Percentiles rank a stretch among this genome's conserved stretches.
Evolutionary conservation across 257 asterid genomes (phyloP).

Genomic region (Solanum corneliomulleri): DNA sequence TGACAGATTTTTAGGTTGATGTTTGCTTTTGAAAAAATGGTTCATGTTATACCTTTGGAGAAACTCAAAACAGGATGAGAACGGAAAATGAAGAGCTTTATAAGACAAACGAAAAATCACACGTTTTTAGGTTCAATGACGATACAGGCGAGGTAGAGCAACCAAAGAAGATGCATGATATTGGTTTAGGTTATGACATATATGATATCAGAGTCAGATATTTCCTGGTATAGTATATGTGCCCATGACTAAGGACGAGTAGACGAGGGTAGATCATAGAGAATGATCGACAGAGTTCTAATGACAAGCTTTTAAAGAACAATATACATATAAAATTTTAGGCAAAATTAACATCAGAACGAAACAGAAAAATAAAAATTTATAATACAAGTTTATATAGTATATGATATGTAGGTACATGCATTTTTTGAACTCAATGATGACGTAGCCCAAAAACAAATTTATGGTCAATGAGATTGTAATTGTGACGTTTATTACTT

Average conservation of each 20-base stretch:
- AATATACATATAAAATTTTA: background rate
- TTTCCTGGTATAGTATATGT: background rate
- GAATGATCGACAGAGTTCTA: background rate
- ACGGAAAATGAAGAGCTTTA: background rate
- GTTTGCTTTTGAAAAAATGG: background rate
- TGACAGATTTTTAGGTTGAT: background rate
- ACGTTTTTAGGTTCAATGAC: background rate
- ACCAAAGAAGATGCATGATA: background rate
- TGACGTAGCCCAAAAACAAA: background rate
- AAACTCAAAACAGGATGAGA: background rate
- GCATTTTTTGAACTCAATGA: background rate
- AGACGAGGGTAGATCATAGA: too few species aligned
- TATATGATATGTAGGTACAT: background rate
- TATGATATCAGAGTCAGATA: background rate
- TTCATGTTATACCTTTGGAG: background rate
- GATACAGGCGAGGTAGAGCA: background rate
- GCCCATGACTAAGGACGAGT: background rate
- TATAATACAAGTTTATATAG: background rate
- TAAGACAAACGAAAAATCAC: background rate
- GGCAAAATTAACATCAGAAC: background rate
- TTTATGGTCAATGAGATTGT: background rate
- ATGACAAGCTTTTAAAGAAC: background rate
- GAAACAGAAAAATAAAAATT: background rate
- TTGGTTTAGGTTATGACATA: background rate
- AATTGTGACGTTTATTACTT: background rate